A percentile compares a stretch with the other conserved stretches of the same genome.
phyloP scores from a whole-genome alignment of 177 flowering plant genomes.

The Vitis hybrid region DNA sequence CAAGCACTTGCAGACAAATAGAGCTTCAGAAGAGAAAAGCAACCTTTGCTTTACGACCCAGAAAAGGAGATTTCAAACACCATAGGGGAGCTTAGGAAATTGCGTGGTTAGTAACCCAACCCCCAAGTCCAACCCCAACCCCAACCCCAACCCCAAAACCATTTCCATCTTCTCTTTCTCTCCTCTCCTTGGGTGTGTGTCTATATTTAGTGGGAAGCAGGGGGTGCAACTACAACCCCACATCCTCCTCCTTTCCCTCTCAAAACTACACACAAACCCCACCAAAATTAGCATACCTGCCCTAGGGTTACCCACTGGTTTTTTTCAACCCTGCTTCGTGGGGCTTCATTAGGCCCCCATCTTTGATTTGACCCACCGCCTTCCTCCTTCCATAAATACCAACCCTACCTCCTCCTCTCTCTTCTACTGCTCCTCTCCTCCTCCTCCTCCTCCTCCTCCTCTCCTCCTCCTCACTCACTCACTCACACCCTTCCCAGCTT shows the following conservation, averaged over 20 bases:
- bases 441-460: background rate
- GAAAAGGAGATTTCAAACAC: slow-evolving; percentile 42
- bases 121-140: background rate
- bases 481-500: background rate
- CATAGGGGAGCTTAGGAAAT: slow-evolving; percentile 34
- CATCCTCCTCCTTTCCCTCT: slow-evolving; percentile 24
- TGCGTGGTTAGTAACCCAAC: slow-evolving; percentile 30
- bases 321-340: slow-evolving; percentile 6
- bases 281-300: background rate
- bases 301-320: slow-evolving; percentile 11
- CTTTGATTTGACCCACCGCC: background rate
- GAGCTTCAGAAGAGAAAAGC: slow-evolving; percentile 47
- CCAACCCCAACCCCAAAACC: background rate
- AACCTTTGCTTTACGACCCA: slow-evolving; percentile 43
- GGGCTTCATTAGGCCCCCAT: slow-evolving; percentile 1
- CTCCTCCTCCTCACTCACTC: background rate
- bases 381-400: slow-evolving; percentile 2
- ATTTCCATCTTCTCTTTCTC: slow-evolving; percentile 20
- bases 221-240: slow-evolving; percentile 32
- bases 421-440: background rate
- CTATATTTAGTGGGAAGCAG: slow-evolving; percentile 32
- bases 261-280: slow-evolving; percentile 5
- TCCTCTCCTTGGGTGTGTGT: slow-evolving; percentile 5
- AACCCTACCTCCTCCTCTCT: background rate
- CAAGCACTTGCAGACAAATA: slow-evolving; percentile 54